A percentile compares a stretch with the other conserved stretches of the same genome.
phyloP scores from a whole-genome alignment of 2,329 filamentous ascomycete species.

The Talaromyces sp. region DNA sequence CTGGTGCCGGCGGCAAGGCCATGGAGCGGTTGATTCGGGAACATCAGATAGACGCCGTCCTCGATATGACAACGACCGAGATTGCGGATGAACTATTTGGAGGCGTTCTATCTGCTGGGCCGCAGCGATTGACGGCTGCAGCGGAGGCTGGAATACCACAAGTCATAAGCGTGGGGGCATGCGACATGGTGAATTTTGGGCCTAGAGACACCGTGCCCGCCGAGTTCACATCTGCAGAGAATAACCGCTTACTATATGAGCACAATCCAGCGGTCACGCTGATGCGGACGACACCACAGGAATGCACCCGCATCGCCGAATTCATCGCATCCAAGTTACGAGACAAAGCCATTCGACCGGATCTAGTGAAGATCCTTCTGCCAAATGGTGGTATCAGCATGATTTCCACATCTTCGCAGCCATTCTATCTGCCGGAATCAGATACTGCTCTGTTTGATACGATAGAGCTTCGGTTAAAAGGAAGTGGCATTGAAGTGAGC shows the following conservation, averaged over 20 bases:
- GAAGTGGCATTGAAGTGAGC: constrained; percentile 48
- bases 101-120: constrained; percentile 60
- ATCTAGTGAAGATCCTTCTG: constrained; percentile 54
- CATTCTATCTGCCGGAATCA: constrained; percentile 52
- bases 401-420: constrained; percentile 51
- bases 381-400: constrained; percentile 60
- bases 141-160: constrained; percentile 56
- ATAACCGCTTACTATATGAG: constrained; percentile 52
- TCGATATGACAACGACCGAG: constrained; percentile 71
- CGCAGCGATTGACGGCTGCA: constrained; percentile 55
- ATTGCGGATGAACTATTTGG: constrained; percentile 61
- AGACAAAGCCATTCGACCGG: constrained; percentile 35
- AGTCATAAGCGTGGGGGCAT: constrained; percentile 53
- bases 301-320: constrained; percentile 53
- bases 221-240: constrained; percentile 38
- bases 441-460: constrained; percentile 48
- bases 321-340: constrained; percentile 56
- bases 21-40: constrained; percentile 64
- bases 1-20: constrained; percentile 63
- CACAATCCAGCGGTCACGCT: constrained; percentile 66
- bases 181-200: constrained; percentile 64
- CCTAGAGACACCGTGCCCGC: constrained; percentile 54
- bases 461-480: constrained; percentile 49
- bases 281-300: constrained; percentile 59
- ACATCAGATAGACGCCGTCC: constrained; percentile 58